Conservation (phyloP, 805 yeast species). For the Monosporozyma unispora region DNA sequence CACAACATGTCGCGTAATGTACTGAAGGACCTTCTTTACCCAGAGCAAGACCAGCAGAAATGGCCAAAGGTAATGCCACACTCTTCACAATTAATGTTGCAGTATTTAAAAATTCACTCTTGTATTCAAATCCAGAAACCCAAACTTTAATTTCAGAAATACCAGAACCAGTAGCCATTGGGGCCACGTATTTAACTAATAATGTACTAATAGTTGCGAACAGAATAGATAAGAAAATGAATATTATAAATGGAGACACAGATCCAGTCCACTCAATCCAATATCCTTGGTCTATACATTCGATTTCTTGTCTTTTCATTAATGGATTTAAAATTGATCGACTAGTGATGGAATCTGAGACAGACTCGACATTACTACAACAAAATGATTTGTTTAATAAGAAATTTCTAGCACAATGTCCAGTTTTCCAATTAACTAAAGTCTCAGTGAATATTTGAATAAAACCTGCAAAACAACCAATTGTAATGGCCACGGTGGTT, state of each 20-base stretch:
- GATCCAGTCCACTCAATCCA: conserved; percentile 62
- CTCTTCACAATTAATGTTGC: conserved; percentile 68
- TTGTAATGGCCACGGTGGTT: conserved; percentile 61
- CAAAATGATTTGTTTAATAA: conserved; percentile 71
- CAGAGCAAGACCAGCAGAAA: conserved; percentile 84
- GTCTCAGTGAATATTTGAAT: conserved; percentile 79
- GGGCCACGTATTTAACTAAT: conserved; percentile 64
- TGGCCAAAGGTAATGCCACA: conserved; percentile 77
- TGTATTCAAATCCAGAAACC: conserved; percentile 71
- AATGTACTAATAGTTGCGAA: conserved; percentile 61
- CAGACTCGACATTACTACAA: conserved; percentile 34
- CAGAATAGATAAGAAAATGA: conserved; percentile 46
- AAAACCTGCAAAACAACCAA: conserved; percentile 78
- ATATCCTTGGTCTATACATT: conserved; percentile 40
- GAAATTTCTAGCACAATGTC: conserved; percentile 64
- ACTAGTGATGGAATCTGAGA: conserved; percentile 13
- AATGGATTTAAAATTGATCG: background rate
- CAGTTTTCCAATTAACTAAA: conserved; percentile 69
- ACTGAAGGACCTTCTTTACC: conserved; percentile 99
- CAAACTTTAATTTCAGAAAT: conserved; percentile 94
- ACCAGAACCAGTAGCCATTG: conserved; percentile 94
- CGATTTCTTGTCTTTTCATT: conserved; percentile 24
- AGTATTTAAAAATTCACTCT: conserved; percentile 67
- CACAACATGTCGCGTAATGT: conserved; percentile 96
- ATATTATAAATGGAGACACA: conserved; percentile 44